Base-by-base conservation (phyloP, 306 rosid species). In the Dalbergia cultrata region DNA sequence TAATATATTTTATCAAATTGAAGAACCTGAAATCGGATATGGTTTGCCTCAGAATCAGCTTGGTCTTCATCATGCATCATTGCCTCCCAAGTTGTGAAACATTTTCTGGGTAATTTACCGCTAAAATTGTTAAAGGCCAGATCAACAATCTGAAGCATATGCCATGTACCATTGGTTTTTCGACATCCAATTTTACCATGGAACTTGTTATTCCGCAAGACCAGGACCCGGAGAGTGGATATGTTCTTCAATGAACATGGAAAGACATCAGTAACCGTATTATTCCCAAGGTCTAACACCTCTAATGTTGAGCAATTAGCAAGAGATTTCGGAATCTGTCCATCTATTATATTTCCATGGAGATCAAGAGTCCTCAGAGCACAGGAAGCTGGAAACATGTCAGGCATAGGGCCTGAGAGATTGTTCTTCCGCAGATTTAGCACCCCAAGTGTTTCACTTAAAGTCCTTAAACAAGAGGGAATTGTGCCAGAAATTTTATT, bases 291-390 rank as follows among this genome's bases (percentile, higher is more conserved):
- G 76, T 89, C 64, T 1, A 89, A 6, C 22, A 86, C 82, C 37
- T 89, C 86, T 11, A 87, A 13, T 6, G 0, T 0, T 6, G 13
- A 1, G 59, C 91, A 91, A 2, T 75, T 69, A 6, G 57, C 81
- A 45, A 89, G 81, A 59, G 93, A 87, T 59, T 65, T 58, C 39
- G 95, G 93, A 53, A 91, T 53, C n/a, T 16, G 4, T 6, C 92
- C 91, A 9, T 14, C 22, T 0, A 91, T 21, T 0, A 0, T 2
- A 77, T 91, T 91, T 35, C 35, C 70, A 7, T 49, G 68, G 39
- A 90, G 80, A 66, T 79, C 86, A 6, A 88, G 69, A 74, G 92
- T 90, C 59, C 35, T 43, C 9, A 87, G 26, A 39, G 0, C 41
- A 69, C 93, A 89, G 0, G 14, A 2, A 50, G 0, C 47, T 18